Percentiles rank a stretch among this genome's conserved stretches.
Conservation (phyloP, 495 filamentous ascomycete species). For the Articulospora tetracladia region DNA sequence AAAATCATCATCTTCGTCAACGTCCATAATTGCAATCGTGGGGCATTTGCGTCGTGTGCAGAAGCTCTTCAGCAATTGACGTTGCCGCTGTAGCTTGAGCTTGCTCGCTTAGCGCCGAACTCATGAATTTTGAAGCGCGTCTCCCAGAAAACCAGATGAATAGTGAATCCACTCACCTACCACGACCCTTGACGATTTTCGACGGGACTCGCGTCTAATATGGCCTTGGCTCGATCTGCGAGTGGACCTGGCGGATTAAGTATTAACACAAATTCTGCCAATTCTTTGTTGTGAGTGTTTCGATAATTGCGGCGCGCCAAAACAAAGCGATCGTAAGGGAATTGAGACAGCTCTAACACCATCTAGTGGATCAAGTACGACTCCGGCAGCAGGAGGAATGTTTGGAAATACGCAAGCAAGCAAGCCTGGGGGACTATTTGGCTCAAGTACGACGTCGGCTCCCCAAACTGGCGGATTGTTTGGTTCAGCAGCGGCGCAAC, state of each 20-base stretch:
- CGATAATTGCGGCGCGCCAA: not conserved
- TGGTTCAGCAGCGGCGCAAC: constrained; percentile 30
- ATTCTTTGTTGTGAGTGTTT: constrained; percentile 62
- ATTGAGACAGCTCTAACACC: constrained; percentile 1
- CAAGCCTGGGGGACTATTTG: constrained; percentile 43
- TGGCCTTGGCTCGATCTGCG: constrained; percentile 52
- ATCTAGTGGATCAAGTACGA: constrained; percentile 25
- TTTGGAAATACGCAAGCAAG: constrained; percentile 35
- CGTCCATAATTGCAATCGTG: constrained; percentile 49
- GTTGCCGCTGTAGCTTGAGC: constrained; percentile 9
- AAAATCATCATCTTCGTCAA: constrained; percentile 69
- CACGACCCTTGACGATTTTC: constrained; percentile 2
- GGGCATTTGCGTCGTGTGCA: not conserved
- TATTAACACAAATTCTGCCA: constrained; percentile 74
- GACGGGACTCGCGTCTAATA: constrained; percentile 15
- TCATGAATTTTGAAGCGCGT: constrained; percentile 16
- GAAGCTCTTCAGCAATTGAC: not conserved
- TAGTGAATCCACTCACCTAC: not conserved
- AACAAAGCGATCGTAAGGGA: not conserved
- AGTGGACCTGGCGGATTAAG: constrained; percentile 67
- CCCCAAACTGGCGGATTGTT: constrained; percentile 33
- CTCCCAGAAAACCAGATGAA: not conserved
- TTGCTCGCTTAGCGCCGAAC: constrained; percentile 17
- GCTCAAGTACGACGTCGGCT: constrained; percentile 36
- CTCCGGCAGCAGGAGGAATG: constrained; percentile 31